A percentile compares a stretch with the other conserved stretches of the same genome.
Conservation (phyloP, 768 basidiomycete genomes). For the Botryobasidium botryosum region DNA sequence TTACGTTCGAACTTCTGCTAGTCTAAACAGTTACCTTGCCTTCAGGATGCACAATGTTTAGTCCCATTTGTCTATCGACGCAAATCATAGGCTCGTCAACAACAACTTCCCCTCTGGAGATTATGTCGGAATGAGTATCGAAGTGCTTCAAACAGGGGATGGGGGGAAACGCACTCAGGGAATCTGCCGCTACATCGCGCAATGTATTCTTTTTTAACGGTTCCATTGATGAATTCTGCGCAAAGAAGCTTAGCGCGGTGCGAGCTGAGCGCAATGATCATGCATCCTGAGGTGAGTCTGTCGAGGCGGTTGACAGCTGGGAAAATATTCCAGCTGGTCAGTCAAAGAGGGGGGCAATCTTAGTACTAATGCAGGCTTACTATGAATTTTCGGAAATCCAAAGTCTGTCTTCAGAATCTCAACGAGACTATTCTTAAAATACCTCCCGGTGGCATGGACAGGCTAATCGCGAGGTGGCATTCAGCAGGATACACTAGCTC, state of each 20-base stretch:
- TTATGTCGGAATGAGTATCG: neutral
- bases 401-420: constrained; percentile 76
- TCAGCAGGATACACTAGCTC: neutral
- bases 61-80: constrained; percentile 89
- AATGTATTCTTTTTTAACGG: constrained; percentile 82
- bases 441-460: constrained; percentile 84
- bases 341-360: constrained; percentile 6
- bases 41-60: constrained; percentile 89
- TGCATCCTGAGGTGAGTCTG: constrained; percentile 82
- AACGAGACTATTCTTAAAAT: constrained; percentile 72
- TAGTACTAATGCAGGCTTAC: constrained; percentile 40
- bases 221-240: constrained; percentile 64
- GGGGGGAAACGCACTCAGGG: constrained; percentile 53
- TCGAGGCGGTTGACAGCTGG: constrained; percentile 92
- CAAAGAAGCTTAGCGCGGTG: constrained; percentile 24
- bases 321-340: neutral
- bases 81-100: constrained; percentile 82
- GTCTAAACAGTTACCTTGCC: constrained; percentile 84
- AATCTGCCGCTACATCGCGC: constrained; percentile 78
- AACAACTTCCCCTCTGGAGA: constrained; percentile 45
- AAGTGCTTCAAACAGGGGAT: neutral
- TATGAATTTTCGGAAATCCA: constrained; percentile 63
- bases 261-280: constrained; percentile 75
- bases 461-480: constrained; percentile 33
- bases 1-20: no score